A percentile compares a stretch with the other conserved stretches of the same genome.
These are phyloP conservation scores for Penicillium parvum DNA, from an alignment of 495 filamentous ascomycete species.

Conservation along the genomic window DNA sequence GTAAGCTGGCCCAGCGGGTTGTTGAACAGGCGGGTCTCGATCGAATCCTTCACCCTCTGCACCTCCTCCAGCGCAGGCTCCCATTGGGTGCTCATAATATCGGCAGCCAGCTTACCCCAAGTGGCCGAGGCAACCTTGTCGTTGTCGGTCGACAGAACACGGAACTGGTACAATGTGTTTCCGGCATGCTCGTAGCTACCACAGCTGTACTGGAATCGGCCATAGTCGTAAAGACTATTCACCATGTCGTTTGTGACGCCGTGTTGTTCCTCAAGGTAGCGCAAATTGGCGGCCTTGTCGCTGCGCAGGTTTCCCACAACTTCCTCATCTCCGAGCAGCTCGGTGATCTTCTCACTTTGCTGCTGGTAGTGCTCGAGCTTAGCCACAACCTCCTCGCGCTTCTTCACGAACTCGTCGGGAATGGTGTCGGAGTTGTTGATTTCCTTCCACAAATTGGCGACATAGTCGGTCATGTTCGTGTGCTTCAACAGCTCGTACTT, in stretches of 20 bases:
- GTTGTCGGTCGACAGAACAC: constrained; percentile 94
- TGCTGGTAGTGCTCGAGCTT: constrained; percentile 75
- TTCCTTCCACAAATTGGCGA: constrained; percentile 81
- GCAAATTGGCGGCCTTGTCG: constrained; percentile 96
- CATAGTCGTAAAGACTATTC: constrained; percentile 87
- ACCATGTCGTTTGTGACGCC: constrained; percentile 92
- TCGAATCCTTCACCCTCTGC: constrained; percentile 84
- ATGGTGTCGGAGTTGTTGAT: constrained; percentile 73
- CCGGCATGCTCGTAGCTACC: constrained; percentile 85
- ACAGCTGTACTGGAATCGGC: constrained; percentile 93
- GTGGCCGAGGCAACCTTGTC: constrained; percentile 92
- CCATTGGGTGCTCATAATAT: constrained; percentile 92
- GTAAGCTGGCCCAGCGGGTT: constrained; percentile 91
- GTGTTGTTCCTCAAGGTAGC: constrained; percentile 91
- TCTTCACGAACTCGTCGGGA: constrained; percentile 79
- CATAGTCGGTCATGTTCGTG: constrained; percentile 98
- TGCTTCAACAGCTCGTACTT: constrained; percentile 90
- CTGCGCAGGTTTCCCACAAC: constrained; percentile 83
- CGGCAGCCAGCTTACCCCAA: constrained; percentile 93
- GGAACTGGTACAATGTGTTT: constrained; percentile 90
- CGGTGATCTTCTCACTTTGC: constrained; percentile 78
- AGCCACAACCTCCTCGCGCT: constrained; percentile 82
- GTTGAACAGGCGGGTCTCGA: constrained; percentile 88
- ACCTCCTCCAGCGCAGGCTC: constrained; percentile 95
- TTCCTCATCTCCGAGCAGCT: constrained; percentile 76